A percentile compares a stretch with the other conserved stretches of the same genome.
Evolutionary conservation across 306 rosid genomes (phyloP).

Genomic region (cucumber (Cucumis sativus)): DNA sequence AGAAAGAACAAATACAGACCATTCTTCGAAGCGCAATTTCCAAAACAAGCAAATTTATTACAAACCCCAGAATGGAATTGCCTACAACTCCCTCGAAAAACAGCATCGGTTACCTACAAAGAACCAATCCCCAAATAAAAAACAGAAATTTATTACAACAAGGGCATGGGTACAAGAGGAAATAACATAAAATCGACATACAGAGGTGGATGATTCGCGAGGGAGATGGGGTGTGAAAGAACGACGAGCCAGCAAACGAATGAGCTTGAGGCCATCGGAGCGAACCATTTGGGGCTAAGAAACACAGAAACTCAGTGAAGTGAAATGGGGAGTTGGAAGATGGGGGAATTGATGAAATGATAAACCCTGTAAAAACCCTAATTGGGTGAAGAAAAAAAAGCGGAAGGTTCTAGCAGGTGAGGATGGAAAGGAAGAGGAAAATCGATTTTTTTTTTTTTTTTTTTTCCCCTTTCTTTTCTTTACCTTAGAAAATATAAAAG

Average conservation of each 20-base stretch:
- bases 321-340: background rate
- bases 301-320: background rate
- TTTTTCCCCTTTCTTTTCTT: too few relatives aligned
- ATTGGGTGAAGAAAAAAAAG: background rate
- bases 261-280: slow-evolving; percentile 44
- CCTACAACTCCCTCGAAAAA: slow-evolving; percentile 27
- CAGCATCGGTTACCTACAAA: slow-evolving; percentile 31
- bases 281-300: slow-evolving; percentile 48
- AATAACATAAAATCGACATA: slow-evolving; percentile 6
- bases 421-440: background rate
- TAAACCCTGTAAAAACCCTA: slow-evolving; percentile 66
- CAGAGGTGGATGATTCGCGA: slow-evolving; percentile 15
- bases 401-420: slow-evolving; percentile 31
- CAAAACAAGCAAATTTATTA: slow-evolving; percentile 19
- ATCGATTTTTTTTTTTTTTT: background rate
- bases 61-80: slow-evolving; percentile 34
- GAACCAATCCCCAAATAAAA: background rate
- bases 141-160: background rate
- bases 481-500: background rate
- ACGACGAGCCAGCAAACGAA: slow-evolving; percentile 42
- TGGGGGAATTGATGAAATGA: background rate
- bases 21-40: slow-evolving; percentile 18
- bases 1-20: slow-evolving; percentile 21
- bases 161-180: background rate
- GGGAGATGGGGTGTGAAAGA: slow-evolving; percentile 16